A percentile compares a stretch with the other conserved stretches of the same genome.
Evolutionary conservation across 1,284 basidiomycete genomes (phyloP).

Genomic region (Mycosarcoma mackinlayi): DNA sequence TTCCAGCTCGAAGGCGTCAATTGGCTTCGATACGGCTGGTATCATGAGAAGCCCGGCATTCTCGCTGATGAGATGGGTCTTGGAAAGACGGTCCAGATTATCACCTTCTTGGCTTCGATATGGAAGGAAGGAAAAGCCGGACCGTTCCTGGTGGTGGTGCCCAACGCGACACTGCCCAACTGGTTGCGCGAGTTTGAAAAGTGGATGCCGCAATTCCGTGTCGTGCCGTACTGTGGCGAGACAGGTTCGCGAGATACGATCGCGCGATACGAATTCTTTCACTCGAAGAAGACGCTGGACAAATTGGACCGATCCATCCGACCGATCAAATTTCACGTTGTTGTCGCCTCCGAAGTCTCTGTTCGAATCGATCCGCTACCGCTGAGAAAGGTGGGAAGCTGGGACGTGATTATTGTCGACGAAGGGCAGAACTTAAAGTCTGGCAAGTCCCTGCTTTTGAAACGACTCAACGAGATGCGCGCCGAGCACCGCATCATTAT

Average conservation of each 20-base stretch:
- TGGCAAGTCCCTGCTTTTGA: constrained; percentile 79
- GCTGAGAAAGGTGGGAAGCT: constrained; percentile 81
- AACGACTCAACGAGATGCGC: constrained; percentile 83
- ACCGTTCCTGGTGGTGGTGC: constrained; percentile 89
- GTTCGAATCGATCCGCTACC: constrained; percentile 41
- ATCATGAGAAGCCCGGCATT: constrained; percentile 84
- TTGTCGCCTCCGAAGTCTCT: constrained; percentile 46
- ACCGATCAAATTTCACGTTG: constrained; percentile 51
- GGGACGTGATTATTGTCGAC: constrained; percentile 91
- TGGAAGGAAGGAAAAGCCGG: constrained; percentile 71
- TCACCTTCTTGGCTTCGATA: constrained; percentile 85
- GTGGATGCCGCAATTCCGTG: constrained; percentile 81
- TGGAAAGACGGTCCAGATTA: constrained; percentile 94
- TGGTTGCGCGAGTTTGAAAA: constrained; percentile 85
- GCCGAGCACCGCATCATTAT: constrained; percentile 86
- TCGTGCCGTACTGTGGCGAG: constrained; percentile 80
- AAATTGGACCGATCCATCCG: constrained; percentile 55
- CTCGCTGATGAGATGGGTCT: constrained; percentile 95
- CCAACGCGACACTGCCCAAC: constrained; percentile 91
- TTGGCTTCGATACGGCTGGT: constrained; percentile 75
- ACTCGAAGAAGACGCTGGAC: constrained; percentile 69
- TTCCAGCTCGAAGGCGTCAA: constrained; percentile 86
- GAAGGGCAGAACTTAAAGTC: constrained; percentile 81
- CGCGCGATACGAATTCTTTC: constrained; percentile 82
- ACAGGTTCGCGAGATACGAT: constrained; percentile 78